A percentile compares a stretch with the other conserved stretches of the same genome.
These are phyloP conservation scores for Beauveria varroae DNA, from an alignment of 2,329 filamentous ascomycete genomes.

Conservation along the genomic window DNA sequence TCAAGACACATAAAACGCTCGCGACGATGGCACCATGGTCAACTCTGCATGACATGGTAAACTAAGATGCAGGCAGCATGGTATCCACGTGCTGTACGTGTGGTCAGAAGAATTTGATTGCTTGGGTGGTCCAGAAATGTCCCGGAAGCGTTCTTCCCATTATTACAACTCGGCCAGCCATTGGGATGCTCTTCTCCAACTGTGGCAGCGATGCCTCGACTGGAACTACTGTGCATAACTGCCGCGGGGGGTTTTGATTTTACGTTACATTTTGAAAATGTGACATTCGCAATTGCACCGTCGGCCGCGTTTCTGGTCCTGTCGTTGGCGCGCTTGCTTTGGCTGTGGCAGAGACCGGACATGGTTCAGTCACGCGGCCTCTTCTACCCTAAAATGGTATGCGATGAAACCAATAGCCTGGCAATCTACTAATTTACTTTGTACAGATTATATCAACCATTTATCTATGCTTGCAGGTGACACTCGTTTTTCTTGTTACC, in stretches of 20 bases:
- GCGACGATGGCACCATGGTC: no score
- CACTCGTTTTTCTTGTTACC: background rate
- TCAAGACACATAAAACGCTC: no score
- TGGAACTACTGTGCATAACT: no score
- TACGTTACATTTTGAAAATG: background rate
- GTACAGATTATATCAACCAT: background rate
- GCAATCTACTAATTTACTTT: background rate
- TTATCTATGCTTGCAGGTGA: background rate
- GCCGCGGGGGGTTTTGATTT: background rate
- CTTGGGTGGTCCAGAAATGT: no score
- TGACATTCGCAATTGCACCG: background rate
- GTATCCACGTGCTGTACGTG: no score
- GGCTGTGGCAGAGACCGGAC: background rate
- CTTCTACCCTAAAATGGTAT: background rate
- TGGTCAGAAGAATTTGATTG: no score
- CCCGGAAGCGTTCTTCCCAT: no score
- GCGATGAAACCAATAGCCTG: background rate
- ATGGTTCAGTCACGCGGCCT: background rate
- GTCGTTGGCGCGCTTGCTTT: background rate
- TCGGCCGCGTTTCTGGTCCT: background rate
- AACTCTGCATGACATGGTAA: no score
- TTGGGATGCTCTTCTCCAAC: no score
- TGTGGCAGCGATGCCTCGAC: no score
- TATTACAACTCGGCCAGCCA: no score
- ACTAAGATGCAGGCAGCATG: no score